These are phyloP conservation scores for Firmiana major DNA, from an alignment of 345 rosid genomes.

Conservation along the genomic window DNA sequence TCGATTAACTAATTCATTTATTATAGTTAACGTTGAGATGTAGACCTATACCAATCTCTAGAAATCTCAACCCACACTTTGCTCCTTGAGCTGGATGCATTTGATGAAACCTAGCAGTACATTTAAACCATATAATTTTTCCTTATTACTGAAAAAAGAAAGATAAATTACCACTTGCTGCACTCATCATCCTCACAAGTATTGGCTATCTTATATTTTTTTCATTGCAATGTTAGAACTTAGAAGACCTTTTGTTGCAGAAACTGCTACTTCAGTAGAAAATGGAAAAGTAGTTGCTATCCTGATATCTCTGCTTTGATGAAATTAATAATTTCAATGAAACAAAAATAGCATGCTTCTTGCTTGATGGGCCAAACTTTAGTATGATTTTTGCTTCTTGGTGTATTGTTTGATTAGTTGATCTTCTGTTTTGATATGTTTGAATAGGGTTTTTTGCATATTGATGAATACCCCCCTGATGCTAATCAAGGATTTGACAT, in stretches of 20 bases:
- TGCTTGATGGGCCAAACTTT: constrained; percentile 1
- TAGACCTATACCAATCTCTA: background rate
- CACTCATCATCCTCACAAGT: background rate
- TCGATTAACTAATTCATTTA: background rate
- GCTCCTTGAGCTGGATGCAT: background rate
- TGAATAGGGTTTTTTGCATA: constrained; percentile 79
- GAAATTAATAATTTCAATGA: background rate
- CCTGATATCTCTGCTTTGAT: background rate
- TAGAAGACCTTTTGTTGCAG: background rate
- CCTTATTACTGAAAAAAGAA: background rate
- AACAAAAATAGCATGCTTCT: background rate
- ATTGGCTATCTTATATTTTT: background rate
- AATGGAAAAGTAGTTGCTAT: background rate
- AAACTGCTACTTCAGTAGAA: background rate
- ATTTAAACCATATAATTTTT: background rate
- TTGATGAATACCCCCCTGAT: constrained; percentile 97
- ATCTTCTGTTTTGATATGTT: constrained; percentile 16
- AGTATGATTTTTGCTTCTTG: constrained; percentile 3
- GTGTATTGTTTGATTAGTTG: constrained; percentile 22
- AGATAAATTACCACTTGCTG: background rate
- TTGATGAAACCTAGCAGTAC: background rate
- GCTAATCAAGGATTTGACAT: constrained; percentile 98
- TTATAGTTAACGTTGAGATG: background rate
- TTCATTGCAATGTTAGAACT: background rate
- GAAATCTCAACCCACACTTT: background rate